These are phyloP conservation scores for Tricholoma sp. DNA, from an alignment of 768 basidiomycete species.

Conservation along the genomic window DNA sequence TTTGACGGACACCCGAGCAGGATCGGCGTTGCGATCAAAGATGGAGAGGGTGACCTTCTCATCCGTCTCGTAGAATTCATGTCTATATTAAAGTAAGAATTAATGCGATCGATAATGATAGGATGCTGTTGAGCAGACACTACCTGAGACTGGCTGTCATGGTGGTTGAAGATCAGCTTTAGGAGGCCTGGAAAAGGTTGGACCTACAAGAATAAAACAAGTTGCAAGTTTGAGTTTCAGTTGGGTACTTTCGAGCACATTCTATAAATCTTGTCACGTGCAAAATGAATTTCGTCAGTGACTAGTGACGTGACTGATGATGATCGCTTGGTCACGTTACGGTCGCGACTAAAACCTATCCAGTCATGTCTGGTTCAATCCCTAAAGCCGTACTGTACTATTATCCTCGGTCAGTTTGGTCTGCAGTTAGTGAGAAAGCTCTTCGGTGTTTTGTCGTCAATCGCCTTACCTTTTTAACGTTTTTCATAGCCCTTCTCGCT, in stretches of 20 bases:
- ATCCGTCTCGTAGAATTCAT: slow-evolving; percentile 88
- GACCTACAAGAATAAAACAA: not conserved
- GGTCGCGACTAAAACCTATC: not conserved
- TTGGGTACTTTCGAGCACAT: not conserved
- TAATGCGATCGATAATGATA: not conserved
- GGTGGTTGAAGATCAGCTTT: not conserved
- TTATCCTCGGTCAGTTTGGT: slow-evolving; percentile 57
- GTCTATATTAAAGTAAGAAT: slow-evolving; percentile 34
- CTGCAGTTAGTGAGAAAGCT: slow-evolving; percentile 47
- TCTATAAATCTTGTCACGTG: not conserved
- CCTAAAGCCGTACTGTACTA: slow-evolving; percentile 85
- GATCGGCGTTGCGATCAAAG: slow-evolving; percentile 75
- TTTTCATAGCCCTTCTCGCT: slow-evolving; percentile 43
- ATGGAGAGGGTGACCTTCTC: slow-evolving; percentile 68
- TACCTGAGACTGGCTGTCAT: slow-evolving; percentile 3
- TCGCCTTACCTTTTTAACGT: not conserved
- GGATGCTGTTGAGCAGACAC: not conserved
- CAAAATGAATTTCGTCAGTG: not conserved
- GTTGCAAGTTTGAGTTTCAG: not conserved
- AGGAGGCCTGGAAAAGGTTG: not conserved
- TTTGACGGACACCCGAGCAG: slow-evolving; percentile 51
- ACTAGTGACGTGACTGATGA: too few relatives aligned
- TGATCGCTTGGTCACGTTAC: too few relatives aligned
- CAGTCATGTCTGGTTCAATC: slow-evolving; percentile 16
- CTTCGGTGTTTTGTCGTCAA: not conserved